Base-by-base conservation (phyloP, 371 early-diverging fungal genomes). In the Actinomortierella ambigua region DNA sequence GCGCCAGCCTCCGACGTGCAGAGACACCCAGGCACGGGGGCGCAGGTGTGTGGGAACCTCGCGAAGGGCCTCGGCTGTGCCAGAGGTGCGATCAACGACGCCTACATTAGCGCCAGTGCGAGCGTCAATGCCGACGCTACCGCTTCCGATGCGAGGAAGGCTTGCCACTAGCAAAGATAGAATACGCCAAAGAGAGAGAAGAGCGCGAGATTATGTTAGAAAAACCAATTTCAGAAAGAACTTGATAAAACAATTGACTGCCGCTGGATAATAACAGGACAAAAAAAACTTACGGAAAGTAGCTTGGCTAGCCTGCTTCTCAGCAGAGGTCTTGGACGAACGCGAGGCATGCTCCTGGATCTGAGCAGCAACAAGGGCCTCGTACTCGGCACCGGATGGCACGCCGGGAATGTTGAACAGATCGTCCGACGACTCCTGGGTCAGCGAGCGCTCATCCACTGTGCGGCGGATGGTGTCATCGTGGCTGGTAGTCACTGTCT, bases 1-100 rank as follows among this genome's bases (percentile, higher is more conserved):
- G 43, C 61, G 68, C 68, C 68, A 68, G 44, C 68, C 68, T 50
- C 68, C 68, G 15, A 68, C 68, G 41, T 68, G 68, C 24, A 68
- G 68, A 18, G 68, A 68, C 9, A 68, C 68, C 68, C 68, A 68
- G 56, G 68, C 68, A 51, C 51, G 51, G 48, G 68, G 68, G 41
- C 63, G 68, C 50, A 58, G 40, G 26, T 67, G 62, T 1, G 55
- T 13, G 40, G 62, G 68, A n/a, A 68, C 20, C 39, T 68, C 61
- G 27, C 59, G 51, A 28, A 54, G 29, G 29, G 22, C 24, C 50
- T 57, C 59, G 44, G 54, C 62, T 8, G 61, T 67, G 43, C 63
- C 55, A 7, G 59, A 62, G 55, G 51, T 48, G 28, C 44, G 27
- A 27, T 62, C 68, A 41, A 61, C 54, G 22, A 68, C 68, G 2